Percentiles rank a stretch among this genome's conserved stretches.
These are phyloP conservation scores for Stephania yunnanensis DNA, from an alignment of 164 flowering plant species.

Conservation along the genomic window DNA sequence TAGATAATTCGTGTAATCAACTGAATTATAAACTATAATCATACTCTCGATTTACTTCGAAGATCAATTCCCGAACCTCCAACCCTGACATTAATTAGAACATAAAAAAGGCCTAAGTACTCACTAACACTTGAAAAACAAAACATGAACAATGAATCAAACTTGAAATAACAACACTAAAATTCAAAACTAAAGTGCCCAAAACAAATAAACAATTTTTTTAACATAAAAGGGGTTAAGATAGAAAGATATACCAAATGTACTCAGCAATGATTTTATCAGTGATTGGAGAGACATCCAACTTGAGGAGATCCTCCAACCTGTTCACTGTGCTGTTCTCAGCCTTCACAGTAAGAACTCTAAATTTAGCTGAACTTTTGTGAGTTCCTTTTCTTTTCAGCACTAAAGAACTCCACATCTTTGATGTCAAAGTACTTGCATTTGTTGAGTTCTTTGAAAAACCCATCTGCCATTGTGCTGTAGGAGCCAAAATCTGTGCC, in stretches of 20 bases:
- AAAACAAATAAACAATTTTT: background rate
- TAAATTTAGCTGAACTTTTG: conserved; percentile 46
- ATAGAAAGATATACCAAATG: conserved; percentile 52
- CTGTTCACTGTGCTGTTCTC: conserved; percentile 59
- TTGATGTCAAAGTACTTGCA: conserved; percentile 45
- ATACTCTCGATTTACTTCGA: conserved; percentile 44
- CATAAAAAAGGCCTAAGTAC: background rate
- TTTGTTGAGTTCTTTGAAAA: conserved; percentile 31
- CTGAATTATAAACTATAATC: background rate
- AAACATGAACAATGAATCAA: too few relatives aligned
- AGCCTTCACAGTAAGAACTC: conserved; percentile 48
- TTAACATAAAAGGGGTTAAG: background rate
- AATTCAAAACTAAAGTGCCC: too few relatives aligned
- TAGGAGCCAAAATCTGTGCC: conserved; percentile 91
- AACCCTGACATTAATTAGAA: conserved; percentile 29
- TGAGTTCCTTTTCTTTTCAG: conserved; percentile 37
- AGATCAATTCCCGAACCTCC: conserved; percentile 44
- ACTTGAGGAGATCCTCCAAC: conserved; percentile 66
- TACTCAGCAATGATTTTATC: conserved; percentile 93
- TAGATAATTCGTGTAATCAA: background rate
- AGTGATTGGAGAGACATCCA: conserved; percentile 79
- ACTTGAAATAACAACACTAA: too few relatives aligned
- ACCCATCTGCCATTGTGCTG: conserved; percentile 68
- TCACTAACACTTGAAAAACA: background rate
- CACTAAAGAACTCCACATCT: conserved; percentile 56